phyloP scores from a whole-genome alignment of 805 yeast species.

The Kodamaea lidongshanica region DNA sequence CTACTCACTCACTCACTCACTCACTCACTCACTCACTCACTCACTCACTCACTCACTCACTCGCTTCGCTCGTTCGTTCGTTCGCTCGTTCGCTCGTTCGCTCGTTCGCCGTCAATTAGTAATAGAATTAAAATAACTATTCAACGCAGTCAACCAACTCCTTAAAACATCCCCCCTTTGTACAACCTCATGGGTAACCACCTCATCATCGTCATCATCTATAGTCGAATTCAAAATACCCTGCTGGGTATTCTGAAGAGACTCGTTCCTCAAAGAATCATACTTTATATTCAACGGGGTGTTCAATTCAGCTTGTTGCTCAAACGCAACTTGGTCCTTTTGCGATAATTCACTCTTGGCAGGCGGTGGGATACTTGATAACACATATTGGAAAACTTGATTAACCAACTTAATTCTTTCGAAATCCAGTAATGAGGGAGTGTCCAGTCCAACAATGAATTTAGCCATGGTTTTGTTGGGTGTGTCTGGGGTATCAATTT shows the following conservation, averaged over 20 bases:
- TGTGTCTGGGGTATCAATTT: conserved; percentile 7
- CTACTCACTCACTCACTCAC: too few species aligned
- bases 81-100: too few species aligned
- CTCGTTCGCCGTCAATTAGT: too few species aligned
- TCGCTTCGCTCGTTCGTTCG: too few species aligned
- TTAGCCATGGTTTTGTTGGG: conserved; percentile 1
- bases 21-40: too few species aligned
- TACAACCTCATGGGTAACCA: conserved; percentile 5
- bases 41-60: too few species aligned
- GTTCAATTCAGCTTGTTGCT: conserved; percentile 22
- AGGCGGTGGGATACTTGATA: conserved; percentile 24
- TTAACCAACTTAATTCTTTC: conserved; percentile 9
- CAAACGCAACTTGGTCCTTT: conserved; percentile 30
- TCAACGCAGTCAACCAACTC: conserved; percentile 5
- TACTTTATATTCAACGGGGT: conserved; percentile 1
- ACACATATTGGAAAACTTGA: conserved; percentile 17
- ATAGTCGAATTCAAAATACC: conserved; percentile 12
- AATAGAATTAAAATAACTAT: too few species aligned
- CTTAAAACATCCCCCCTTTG: conserved; percentile 5
- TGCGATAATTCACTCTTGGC: conserved; percentile 25
- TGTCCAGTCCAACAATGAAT: conserved; percentile 10
- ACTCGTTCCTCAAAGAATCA: conserved; percentile 5
- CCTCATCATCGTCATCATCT: conserved; percentile 5
- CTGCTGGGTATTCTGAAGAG: conserved; percentile 7
- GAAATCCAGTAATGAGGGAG: conserved; percentile 1